These are phyloP conservation scores for Colletotrichum endophyticum DNA, from an alignment of 2,329 filamentous ascomycete species.

Conservation along the genomic window DNA sequence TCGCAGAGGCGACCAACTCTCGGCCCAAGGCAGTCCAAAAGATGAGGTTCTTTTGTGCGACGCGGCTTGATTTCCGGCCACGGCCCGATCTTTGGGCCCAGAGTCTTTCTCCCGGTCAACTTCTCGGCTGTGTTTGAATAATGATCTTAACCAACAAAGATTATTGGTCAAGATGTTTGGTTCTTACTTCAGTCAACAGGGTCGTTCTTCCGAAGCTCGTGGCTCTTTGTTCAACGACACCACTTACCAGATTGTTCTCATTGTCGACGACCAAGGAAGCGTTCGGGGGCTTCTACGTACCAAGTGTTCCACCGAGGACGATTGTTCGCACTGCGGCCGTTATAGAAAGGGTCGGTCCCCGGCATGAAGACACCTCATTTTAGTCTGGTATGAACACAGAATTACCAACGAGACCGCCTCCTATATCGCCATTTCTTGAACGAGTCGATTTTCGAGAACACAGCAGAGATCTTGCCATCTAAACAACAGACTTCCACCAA, in stretches of 20 bases:
- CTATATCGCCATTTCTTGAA: not conserved
- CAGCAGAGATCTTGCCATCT: not conserved
- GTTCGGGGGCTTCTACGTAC: not conserved
- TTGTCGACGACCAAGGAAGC: not conserved
- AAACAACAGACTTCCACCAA: not conserved
- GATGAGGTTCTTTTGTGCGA: not conserved
- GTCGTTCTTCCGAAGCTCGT: not conserved
- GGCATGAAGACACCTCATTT: not conserved
- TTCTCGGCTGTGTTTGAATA: not conserved
- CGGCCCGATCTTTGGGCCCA: not conserved
- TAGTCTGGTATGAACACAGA: not conserved
- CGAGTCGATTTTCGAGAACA: not conserved
- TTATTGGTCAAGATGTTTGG: not conserved
- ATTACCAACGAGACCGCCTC: not conserved
- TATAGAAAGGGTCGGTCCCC: not conserved
- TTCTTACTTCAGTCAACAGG: not conserved
- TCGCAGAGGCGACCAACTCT: not conserved
- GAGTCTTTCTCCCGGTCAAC: not conserved
- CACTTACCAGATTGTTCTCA: not conserved
- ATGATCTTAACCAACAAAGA: not conserved
- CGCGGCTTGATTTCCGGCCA: not conserved
- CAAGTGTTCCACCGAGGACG: not conserved
- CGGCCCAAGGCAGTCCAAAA: not conserved
- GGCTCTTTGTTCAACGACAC: not conserved
- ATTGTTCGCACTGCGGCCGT: not conserved